Evolutionary conservation across 495 filamentous ascomycete genomes (phyloP).

Genomic region (Penicillium mononematosum): DNA sequence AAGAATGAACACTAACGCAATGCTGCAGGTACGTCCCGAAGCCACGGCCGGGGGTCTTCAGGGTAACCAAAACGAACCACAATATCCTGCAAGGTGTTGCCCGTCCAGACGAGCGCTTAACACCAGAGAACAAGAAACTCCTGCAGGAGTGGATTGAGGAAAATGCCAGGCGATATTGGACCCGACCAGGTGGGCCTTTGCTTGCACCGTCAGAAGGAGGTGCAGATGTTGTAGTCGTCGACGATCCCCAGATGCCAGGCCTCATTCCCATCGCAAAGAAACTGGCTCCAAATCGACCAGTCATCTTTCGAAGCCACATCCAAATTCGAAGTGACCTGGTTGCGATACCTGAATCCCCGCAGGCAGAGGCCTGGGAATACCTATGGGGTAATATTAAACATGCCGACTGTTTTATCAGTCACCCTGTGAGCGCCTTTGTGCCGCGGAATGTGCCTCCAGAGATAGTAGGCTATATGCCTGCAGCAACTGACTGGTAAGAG

Average conservation of each 20-base stretch:
- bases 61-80: slow-evolving; percentile 87
- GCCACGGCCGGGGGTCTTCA: slow-evolving; percentile 79
- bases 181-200: slow-evolving; percentile 65
- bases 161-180: slow-evolving; percentile 78
- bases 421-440: slow-evolving; percentile 77
- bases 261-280: slow-evolving; percentile 76
- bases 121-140: slow-evolving; percentile 54
- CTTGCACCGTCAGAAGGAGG: slow-evolving; percentile 66
- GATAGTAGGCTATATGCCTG: slow-evolving; percentile 76
- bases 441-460: slow-evolving; percentile 63
- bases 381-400: slow-evolving; percentile 70
- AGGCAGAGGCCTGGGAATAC: slow-evolving; percentile 74
- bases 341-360: slow-evolving; percentile 58
- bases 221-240: slow-evolving; percentile 75
- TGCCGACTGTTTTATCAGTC: slow-evolving; percentile 80
- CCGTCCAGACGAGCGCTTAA: slow-evolving; percentile 59
- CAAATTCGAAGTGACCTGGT: slow-evolving; percentile 78
- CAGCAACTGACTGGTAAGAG: slow-evolving; percentile 74
- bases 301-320: slow-evolving; percentile 81
- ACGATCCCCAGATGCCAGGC: slow-evolving; percentile 87
- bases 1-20: not conserved
- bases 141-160: slow-evolving; percentile 74
- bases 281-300: slow-evolving; percentile 67
- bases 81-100: slow-evolving; percentile 89
- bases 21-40: slow-evolving; percentile 68